Conservation (phyloP, 306 rosid species). For the Dalbergia cochinchinensis region DNA sequence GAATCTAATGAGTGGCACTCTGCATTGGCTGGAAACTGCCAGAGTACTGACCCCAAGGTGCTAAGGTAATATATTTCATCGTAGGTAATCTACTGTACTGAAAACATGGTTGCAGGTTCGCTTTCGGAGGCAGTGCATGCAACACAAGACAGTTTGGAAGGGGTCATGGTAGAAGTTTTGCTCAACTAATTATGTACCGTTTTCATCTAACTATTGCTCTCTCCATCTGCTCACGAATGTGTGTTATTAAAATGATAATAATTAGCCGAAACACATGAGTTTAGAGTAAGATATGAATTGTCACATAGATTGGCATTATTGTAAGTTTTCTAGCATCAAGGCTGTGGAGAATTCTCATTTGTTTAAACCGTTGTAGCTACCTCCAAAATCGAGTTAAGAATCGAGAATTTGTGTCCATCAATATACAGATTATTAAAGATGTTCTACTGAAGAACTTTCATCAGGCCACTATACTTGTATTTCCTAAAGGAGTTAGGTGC, state of each 20-base stretch:
- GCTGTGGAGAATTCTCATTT: too few relatives aligned
- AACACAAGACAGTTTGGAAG: constrained; percentile 65
- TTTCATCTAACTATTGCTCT: constrained; percentile 29
- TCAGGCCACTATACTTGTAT: too few relatives aligned
- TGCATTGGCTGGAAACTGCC: constrained; percentile 62
- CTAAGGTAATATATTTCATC: constrained; percentile 26
- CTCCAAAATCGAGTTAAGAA: constrained; percentile 15
- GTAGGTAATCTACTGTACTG: constrained; percentile 80
- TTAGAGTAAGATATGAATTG: not conserved
- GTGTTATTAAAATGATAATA: constrained; percentile 11
- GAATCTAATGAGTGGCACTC: constrained; percentile 56
- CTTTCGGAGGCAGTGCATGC: constrained; percentile 90
- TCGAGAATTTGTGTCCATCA: constrained; percentile 23
- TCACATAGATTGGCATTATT: not conserved
- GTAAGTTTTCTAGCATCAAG: not conserved
- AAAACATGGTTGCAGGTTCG: constrained; percentile 77
- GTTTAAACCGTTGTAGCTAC: not conserved
- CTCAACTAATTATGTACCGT: not conserved
- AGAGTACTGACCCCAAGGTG: constrained; percentile 59
- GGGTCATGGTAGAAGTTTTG: constrained; percentile 57
- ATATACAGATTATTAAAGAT: constrained; percentile 21
- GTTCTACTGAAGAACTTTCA: not conserved
- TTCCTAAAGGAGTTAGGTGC: not conserved
- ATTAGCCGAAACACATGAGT: constrained; percentile 20
- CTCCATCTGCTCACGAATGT: constrained; percentile 29